Percentiles rank a stretch among this genome's conserved stretches.
Evolutionary conservation across 1,284 basidiomycete genomes (phyloP).

Genomic region (Ustilago esculenta): DNA sequence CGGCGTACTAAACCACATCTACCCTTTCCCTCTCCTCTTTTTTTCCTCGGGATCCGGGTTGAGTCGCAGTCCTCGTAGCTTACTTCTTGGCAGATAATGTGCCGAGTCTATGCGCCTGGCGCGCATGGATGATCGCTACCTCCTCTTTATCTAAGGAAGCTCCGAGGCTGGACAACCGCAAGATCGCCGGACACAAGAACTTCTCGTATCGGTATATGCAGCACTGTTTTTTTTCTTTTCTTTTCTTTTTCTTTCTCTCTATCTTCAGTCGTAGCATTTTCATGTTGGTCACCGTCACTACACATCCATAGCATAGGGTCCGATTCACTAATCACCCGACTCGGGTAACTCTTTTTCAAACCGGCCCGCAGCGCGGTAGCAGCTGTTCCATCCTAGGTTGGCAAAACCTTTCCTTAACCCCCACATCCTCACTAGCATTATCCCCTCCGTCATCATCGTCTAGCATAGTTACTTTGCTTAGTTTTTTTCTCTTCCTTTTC

Average conservation of each 20-base stretch:
- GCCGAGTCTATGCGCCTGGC: constrained; percentile 19
- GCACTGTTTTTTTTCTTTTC: constrained; percentile 21
- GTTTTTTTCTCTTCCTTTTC: constrained; percentile 6
- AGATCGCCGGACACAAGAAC: constrained; percentile 28
- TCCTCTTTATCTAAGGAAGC: background rate
- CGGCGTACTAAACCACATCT: constrained; percentile 30
- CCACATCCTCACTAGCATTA: constrained; percentile 6
- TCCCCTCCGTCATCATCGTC: constrained; percentile 5
- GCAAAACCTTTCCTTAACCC: constrained; percentile 9
- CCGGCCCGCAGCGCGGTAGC: too few species aligned
- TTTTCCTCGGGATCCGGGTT: constrained; percentile 38
- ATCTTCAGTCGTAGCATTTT: constrained; percentile 21
- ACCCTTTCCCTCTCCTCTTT: constrained; percentile 9
- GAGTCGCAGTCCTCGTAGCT: constrained; percentile 20
- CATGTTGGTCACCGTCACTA: constrained; percentile 30
- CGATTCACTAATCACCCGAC: constrained; percentile 9
- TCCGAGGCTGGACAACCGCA: constrained; percentile 34
- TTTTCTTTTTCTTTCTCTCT: constrained; percentile 16
- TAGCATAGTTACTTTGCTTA: constrained; percentile 25
- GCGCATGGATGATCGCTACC: constrained; percentile 5
- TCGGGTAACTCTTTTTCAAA: background rate
- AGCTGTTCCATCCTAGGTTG: constrained; percentile 22
- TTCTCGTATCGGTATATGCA: constrained; percentile 17
- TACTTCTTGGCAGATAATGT: constrained; percentile 15
- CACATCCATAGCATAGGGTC: constrained; percentile 21